These are phyloP conservation scores for Tolypocladium capitatum DNA, from an alignment of 2,329 filamentous ascomycete species.

Conservation along the genomic window DNA sequence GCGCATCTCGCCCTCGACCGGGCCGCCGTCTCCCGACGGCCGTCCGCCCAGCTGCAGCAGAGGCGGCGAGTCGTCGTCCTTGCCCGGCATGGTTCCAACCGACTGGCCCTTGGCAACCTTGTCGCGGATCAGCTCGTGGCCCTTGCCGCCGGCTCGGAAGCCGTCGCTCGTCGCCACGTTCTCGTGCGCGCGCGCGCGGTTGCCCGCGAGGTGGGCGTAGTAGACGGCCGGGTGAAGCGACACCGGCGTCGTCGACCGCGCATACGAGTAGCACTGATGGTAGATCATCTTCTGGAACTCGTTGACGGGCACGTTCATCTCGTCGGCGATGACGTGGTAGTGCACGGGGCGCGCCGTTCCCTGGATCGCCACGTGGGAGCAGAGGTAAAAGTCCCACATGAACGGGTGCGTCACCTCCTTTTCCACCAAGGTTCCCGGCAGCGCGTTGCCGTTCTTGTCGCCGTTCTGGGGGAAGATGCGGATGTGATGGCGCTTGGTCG, in stretches of 20 bases:
- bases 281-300: slow-evolving; percentile 82
- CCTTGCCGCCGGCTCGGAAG: slow-evolving; percentile 29
- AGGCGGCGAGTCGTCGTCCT: slow-evolving; percentile 12
- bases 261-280: slow-evolving; percentile 88
- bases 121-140: slow-evolving; percentile 24
- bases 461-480: slow-evolving; percentile 68
- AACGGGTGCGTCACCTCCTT: slow-evolving; percentile 80
- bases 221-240: slow-evolving; percentile 84
- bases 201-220: slow-evolving; percentile 83
- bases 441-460: slow-evolving; percentile 68
- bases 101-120: slow-evolving; percentile 25
- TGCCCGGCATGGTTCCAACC: slow-evolving; percentile 8
- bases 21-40: slow-evolving; percentile 7
- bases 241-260: slow-evolving; percentile 81
- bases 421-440: slow-evolving; percentile 82
- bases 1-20: slow-evolving; percentile 14
- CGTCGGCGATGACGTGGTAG: slow-evolving; percentile 81
- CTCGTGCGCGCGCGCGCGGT: slow-evolving; percentile 67
- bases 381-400: slow-evolving; percentile 73
- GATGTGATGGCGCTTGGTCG: slow-evolving; percentile 87
- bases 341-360: slow-evolving; percentile 87
- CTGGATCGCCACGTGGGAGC: slow-evolving; percentile 63
- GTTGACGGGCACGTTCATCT: slow-evolving; percentile 53
- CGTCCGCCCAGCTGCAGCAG: slow-evolving; percentile 18
- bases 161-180: slow-evolving; percentile 30